phyloP scores from a whole-genome alignment of 2,329 filamentous ascomycete species.

The Lasiodiplodia theobromae region DNA sequence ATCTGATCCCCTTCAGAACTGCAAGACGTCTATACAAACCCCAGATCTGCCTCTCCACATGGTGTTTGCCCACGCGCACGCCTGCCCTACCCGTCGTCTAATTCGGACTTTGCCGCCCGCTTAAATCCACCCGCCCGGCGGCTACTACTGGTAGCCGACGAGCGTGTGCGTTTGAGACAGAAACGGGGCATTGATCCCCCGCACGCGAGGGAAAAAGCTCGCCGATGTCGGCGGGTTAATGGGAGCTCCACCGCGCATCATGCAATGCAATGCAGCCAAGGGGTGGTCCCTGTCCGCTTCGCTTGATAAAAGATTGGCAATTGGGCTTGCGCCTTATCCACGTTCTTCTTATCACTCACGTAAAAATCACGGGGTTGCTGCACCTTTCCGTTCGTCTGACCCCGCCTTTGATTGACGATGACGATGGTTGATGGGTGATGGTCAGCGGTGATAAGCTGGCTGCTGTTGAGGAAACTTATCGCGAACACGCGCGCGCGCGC shows the following conservation, averaged over 20 bases:
- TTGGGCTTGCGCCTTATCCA: not conserved
- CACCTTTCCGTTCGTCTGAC: not conserved
- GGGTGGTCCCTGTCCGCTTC: not conserved
- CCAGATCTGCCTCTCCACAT: not conserved
- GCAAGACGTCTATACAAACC: slow-evolving; percentile 4
- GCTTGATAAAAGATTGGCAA: not conserved
- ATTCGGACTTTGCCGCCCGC: slow-evolving; percentile 6
- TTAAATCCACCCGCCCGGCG: not conserved
- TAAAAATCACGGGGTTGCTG: slow-evolving; percentile 1
- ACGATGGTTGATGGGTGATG: not conserved
- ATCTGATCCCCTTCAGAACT: not conserved
- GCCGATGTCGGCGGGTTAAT: not conserved
- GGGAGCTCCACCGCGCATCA: not conserved
- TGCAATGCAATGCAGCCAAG: not conserved
- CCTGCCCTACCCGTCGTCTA: slow-evolving; percentile 1
- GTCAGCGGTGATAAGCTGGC: not conserved
- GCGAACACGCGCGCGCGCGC: not conserved
- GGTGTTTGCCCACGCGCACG: not conserved
- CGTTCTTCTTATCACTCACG: slow-evolving; percentile 2
- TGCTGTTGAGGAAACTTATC: not conserved
- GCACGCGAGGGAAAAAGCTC: not conserved
- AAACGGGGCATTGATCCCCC: not conserved
- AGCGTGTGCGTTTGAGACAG: not conserved
- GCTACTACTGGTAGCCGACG: slow-evolving; percentile 10
- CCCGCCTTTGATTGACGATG: slow-evolving; percentile 7